A percentile compares a stretch with the other conserved stretches of the same genome.
These are phyloP conservation scores for Allomyces javanicus DNA, from an alignment of 192 early-diverging fungal species.

Conservation along the genomic window DNA sequence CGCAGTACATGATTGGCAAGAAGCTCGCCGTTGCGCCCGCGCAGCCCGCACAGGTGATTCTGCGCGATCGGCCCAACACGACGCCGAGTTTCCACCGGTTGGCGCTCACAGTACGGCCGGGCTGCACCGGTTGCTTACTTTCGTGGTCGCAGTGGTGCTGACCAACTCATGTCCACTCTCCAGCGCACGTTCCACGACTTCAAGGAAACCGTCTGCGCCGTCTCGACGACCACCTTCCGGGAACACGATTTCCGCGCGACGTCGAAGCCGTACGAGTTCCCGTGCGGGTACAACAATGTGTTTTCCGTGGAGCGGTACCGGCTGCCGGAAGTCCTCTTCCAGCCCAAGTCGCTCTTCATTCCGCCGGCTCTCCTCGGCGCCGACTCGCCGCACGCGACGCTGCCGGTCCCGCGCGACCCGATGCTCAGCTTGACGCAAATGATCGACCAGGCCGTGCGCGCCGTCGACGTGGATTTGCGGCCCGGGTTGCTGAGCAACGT, in stretches of 20 bases:
- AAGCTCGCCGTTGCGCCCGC: slow-evolving; percentile 57
- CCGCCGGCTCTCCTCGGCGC: neutral
- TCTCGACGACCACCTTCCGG: slow-evolving; percentile 29
- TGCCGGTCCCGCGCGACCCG: neutral
- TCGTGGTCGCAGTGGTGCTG: neutral
- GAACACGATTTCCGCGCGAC: slow-evolving; percentile 18
- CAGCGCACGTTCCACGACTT: slow-evolving; percentile 51
- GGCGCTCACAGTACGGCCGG: slow-evolving; percentile 40
- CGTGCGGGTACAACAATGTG: slow-evolving; percentile 74
- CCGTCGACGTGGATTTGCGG: slow-evolving; percentile 75
- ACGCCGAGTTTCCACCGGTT: slow-evolving; percentile 47
- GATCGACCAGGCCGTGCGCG: slow-evolving; percentile 44
- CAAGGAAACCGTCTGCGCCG: slow-evolving; percentile 82
- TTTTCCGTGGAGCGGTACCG: slow-evolving; percentile 63
- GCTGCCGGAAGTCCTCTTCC: slow-evolving; percentile 71
- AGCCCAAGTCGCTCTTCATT: slow-evolving; percentile 24
- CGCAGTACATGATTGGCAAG: slow-evolving; percentile 60
- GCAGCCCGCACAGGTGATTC: slow-evolving; percentile 29
- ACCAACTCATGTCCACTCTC: neutral
- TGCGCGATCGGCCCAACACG: slow-evolving; percentile 34
- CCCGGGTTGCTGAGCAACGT: slow-evolving; percentile 60
- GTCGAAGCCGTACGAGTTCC: slow-evolving; percentile 83
- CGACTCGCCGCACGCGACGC: neutral
- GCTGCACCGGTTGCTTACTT: no score
- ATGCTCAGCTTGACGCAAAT: slow-evolving; percentile 47